Evolutionary conservation across 768 basidiomycete genomes (phyloP).

Genomic region (Asterophora lycoperdoides): DNA sequence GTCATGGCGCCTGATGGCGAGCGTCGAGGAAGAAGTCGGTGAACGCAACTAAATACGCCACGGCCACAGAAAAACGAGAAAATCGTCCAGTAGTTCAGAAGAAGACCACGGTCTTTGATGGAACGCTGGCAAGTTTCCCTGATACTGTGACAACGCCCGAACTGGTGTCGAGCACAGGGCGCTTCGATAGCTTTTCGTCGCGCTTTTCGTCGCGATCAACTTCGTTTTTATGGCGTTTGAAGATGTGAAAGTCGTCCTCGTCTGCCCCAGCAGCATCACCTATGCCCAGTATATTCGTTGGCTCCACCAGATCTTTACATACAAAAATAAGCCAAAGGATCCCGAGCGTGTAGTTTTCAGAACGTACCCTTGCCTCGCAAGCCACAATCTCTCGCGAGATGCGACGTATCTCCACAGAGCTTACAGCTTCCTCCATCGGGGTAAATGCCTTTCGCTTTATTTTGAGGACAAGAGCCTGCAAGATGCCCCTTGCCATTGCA

Average conservation of each 20-base stretch:
- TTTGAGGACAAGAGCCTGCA: slow-evolving; percentile 77
- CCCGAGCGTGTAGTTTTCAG: too few relatives aligned
- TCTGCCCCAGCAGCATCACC: slow-evolving; percentile 72
- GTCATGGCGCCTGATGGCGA: too few relatives aligned
- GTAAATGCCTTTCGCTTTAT: slow-evolving; percentile 77
- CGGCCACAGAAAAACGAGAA: too few relatives aligned
- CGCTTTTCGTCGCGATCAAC: slow-evolving; percentile 57
- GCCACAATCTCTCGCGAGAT: slow-evolving; percentile 81
- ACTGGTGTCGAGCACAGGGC: slow-evolving; percentile 38
- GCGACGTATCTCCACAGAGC: slow-evolving; percentile 79
- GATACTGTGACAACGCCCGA: slow-evolving; percentile 36
- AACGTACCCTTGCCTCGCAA: slow-evolving; percentile 54
- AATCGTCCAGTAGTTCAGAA: slow-evolving; percentile 29
- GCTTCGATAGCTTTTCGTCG: slow-evolving; percentile 36
- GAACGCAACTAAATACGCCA: too few relatives aligned
- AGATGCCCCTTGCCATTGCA: slow-evolving; percentile 84
- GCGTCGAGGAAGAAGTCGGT: too few relatives aligned
- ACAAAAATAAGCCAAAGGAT: neutral
- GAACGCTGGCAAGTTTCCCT: slow-evolving; percentile 22
- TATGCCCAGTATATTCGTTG: slow-evolving; percentile 36
- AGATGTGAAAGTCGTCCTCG: slow-evolving; percentile 90
- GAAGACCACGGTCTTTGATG: slow-evolving; percentile 44
- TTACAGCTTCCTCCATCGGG: slow-evolving; percentile 91
- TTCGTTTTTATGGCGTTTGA: slow-evolving; percentile 61
- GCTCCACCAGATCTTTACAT: slow-evolving; percentile 32